These are phyloP conservation scores for Debaryomycetaceae sp. DNA, from an alignment of 1,139 yeast genomes.

Conservation along the genomic window DNA sequence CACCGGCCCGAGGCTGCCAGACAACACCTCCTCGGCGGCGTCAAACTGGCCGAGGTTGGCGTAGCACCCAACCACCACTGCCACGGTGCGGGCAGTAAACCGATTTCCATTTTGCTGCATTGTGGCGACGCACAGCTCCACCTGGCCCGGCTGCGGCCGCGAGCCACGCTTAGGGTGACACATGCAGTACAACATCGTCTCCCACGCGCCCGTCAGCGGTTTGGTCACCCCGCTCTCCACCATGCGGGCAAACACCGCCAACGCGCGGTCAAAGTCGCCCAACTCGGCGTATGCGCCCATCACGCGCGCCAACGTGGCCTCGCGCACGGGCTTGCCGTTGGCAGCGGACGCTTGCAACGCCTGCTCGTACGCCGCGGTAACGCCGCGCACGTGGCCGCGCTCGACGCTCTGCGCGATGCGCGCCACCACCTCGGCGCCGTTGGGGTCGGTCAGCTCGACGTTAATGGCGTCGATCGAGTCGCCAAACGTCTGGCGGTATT, in stretches of 20 bases:
- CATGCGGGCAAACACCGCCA: slow-evolving; percentile 31
- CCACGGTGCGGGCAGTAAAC: slow-evolving; percentile 26
- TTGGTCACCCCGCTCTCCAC: slow-evolving; percentile 21
- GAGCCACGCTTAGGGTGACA: slow-evolving; percentile 27
- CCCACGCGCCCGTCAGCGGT: slow-evolving; percentile 34
- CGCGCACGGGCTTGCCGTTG: slow-evolving; percentile 23
- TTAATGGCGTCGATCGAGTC: slow-evolving; percentile 7
- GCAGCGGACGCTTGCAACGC: slow-evolving; percentile 21
- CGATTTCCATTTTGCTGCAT: slow-evolving; percentile 20
- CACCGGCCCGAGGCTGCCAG: slow-evolving; percentile 19
- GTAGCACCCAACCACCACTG: slow-evolving; percentile 31
- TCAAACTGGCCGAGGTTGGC: slow-evolving; percentile 34
- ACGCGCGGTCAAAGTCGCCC: slow-evolving; percentile 27
- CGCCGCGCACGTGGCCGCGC: slow-evolving; percentile 15
- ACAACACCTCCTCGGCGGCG: slow-evolving; percentile 23
- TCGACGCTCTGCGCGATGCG: slow-evolving; percentile 21
- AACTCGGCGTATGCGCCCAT: slow-evolving; percentile 33
- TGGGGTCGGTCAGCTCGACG: slow-evolving; percentile 29
- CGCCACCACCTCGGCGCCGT: slow-evolving; percentile 21
- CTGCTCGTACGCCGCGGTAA: slow-evolving; percentile 22
- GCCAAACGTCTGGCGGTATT: slow-evolving; percentile 7
- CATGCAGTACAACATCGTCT: slow-evolving; percentile 31
- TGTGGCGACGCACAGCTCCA: slow-evolving; percentile 30
- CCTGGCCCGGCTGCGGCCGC: slow-evolving; percentile 14
- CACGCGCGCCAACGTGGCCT: slow-evolving; percentile 27